These are phyloP conservation scores for Candida ipomoeae DNA, from an alignment of 805 yeast genomes.

Conservation along the genomic window DNA sequence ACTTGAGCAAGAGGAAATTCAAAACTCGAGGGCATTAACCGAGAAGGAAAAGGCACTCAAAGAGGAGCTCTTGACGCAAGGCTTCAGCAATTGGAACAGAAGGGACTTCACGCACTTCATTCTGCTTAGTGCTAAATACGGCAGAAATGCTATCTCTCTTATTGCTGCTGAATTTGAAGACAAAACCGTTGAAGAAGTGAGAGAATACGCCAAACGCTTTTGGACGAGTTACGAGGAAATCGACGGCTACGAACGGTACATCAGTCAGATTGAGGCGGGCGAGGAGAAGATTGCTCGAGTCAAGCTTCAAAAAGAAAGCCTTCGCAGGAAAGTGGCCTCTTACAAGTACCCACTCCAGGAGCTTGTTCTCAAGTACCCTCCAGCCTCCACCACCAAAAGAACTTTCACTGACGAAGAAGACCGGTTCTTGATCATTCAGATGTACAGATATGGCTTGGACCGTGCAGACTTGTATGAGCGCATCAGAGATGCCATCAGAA, in stretches of 20 bases:
- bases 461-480: conserved; percentile 73
- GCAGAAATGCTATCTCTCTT: conserved; percentile 65
- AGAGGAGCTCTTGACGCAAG: conserved; percentile 54
- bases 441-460: conserved; percentile 78
- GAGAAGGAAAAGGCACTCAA: conserved; percentile 73
- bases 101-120: conserved; percentile 85
- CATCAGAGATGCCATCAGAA: conserved; percentile 69
- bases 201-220: conserved; percentile 71
- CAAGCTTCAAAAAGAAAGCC: conserved; percentile 69
- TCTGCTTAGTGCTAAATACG: conserved; percentile 68
- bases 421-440: conserved; percentile 74
- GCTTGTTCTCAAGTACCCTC: conserved; percentile 65
- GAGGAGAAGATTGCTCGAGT: conserved; percentile 72
- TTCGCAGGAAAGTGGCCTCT: conserved; percentile 68
- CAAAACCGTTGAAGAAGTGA: conserved; percentile 74
- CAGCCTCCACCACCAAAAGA: conserved; percentile 56
- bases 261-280: conserved; percentile 79
- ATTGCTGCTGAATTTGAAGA: conserved; percentile 80
- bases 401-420: conserved; percentile 88
- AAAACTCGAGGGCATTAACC: conserved; percentile 73
- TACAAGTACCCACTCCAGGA: conserved; percentile 79
- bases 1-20: conserved; percentile 68
- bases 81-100: conserved; percentile 80
- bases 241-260: conserved; percentile 84
- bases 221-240: conserved; percentile 77